Evolutionary conservation across 2,329 filamentous ascomycete species (phyloP).

Genomic region (Fusarium sp.): DNA sequence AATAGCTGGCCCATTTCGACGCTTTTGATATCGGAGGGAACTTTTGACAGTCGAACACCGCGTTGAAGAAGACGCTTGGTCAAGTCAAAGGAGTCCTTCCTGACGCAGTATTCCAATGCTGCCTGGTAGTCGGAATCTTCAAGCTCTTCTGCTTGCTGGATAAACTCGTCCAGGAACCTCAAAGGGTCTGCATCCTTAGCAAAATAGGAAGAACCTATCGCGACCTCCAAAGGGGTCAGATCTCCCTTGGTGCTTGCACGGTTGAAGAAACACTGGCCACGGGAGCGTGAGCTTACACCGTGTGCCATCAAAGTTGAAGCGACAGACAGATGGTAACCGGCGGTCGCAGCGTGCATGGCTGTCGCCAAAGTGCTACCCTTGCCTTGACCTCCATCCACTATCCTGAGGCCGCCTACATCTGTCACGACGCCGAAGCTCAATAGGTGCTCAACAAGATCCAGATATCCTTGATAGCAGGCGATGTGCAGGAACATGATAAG

Average conservation of each 20-base stretch:
- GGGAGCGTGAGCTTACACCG: not conserved
- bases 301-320: not conserved
- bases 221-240: conserved; percentile 3
- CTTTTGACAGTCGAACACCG: not conserved
- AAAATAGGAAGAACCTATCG: not conserved
- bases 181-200: not conserved
- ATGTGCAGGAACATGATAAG: conserved; percentile 30
- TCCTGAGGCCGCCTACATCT: not conserved
- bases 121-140: not conserved
- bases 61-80: not conserved
- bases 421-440: not conserved
- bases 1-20: conserved; percentile 13
- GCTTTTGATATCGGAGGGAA: not conserved
- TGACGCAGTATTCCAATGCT: not conserved
- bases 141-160: not conserved
- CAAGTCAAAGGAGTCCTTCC: not conserved
- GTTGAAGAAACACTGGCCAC: not conserved
- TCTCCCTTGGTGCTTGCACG: fast-evolving
- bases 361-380: not conserved
- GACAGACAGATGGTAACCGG: fast-evolving
- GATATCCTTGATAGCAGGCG: not conserved
- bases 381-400: conserved; percentile 17
- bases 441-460: not conserved
- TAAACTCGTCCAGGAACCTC: not conserved
- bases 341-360: conserved; percentile 26